phyloP scores from a whole-genome alignment of 768 basidiomycete genomes.

The Lactifluus rugatus region DNA sequence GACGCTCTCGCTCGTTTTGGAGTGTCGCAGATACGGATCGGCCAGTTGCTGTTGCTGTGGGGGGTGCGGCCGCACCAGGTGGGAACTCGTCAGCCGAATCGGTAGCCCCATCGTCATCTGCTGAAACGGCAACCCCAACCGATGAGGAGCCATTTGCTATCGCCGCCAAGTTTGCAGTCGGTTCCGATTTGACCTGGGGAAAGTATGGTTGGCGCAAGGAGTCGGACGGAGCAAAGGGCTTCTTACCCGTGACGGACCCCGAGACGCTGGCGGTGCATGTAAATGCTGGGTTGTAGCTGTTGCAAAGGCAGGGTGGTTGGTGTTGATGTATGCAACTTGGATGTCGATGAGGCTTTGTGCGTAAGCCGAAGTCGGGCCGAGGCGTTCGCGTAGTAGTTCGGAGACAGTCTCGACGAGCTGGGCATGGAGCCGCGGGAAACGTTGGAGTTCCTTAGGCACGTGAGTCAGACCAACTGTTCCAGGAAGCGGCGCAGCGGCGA shows the following conservation, averaged over 20 bases:
- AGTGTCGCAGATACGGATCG: constrained; percentile 72
- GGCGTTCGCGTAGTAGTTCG: constrained; percentile 85
- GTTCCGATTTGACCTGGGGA: constrained; percentile 55
- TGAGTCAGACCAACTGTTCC: background rate
- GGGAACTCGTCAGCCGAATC: constrained; percentile 46
- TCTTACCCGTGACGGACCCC: constrained; percentile 44
- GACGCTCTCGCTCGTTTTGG: constrained; percentile 69
- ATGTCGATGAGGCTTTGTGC: constrained; percentile 92
- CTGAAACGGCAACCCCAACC: background rate
- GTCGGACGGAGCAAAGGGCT: too few species aligned
- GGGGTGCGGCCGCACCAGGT: constrained; percentile 42
- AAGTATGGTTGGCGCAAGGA: constrained; percentile 6
- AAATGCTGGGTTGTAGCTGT: constrained; percentile 56
- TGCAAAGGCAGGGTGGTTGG: constrained; percentile 94
- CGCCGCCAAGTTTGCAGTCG: constrained; percentile 22
- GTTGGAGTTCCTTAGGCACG: constrained; percentile 69
- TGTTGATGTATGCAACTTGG: constrained; percentile 98
- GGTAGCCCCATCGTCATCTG: constrained; percentile 66
- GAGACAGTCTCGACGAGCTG: constrained; percentile 96
- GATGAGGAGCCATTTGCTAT: constrained; percentile 39
- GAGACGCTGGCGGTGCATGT: constrained; percentile 38
- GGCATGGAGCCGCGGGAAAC: constrained; percentile 88
- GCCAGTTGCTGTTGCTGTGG: constrained; percentile 32
- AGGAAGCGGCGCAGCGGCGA: background rate
- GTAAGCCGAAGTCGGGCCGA: constrained; percentile 96